Percentiles rank a stretch among this genome's conserved stretches.
Conservation (phyloP, 139 green algal species). For the Asterochloris erici region DNA sequence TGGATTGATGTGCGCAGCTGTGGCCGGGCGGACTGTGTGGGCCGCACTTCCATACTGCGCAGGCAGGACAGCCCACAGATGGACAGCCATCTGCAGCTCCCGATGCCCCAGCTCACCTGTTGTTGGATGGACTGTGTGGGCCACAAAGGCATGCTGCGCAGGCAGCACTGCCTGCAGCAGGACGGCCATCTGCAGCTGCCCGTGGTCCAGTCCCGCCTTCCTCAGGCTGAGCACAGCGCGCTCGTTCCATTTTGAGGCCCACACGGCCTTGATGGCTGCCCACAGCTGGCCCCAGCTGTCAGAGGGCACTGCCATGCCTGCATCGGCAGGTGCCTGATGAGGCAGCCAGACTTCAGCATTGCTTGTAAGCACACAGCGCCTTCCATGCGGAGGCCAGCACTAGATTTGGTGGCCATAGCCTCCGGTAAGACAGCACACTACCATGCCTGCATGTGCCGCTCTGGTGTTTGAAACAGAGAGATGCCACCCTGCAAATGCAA, state of each 20-base stretch:
- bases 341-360: too few relatives aligned
- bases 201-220: constrained; percentile 29
- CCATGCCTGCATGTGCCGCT: too few relatives aligned
- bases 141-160: constrained; percentile 46
- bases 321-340: background rate
- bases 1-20: background rate
- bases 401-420: too few relatives aligned
- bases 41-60: too few relatives aligned
- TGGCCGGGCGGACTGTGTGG: too few relatives aligned
- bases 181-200: constrained; percentile 45
- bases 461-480: too few relatives aligned
- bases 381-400: too few relatives aligned
- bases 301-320: constrained; percentile 3
- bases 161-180: constrained; percentile 45
- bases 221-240: constrained; percentile 31
- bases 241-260: constrained; percentile 46
- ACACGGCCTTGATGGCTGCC: constrained; percentile 36
- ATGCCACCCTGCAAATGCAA: too few relatives aligned
- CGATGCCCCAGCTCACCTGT: constrained; percentile 3
- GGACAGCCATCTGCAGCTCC: too few relatives aligned
- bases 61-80: too few relatives aligned
- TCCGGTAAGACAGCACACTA: too few relatives aligned
- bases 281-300: constrained; percentile 28
- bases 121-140: constrained; percentile 37
- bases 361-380: too few relatives aligned